phyloP scores from a whole-genome alignment of 2,329 filamentous ascomycete species.

The Cytospora piceae region DNA sequence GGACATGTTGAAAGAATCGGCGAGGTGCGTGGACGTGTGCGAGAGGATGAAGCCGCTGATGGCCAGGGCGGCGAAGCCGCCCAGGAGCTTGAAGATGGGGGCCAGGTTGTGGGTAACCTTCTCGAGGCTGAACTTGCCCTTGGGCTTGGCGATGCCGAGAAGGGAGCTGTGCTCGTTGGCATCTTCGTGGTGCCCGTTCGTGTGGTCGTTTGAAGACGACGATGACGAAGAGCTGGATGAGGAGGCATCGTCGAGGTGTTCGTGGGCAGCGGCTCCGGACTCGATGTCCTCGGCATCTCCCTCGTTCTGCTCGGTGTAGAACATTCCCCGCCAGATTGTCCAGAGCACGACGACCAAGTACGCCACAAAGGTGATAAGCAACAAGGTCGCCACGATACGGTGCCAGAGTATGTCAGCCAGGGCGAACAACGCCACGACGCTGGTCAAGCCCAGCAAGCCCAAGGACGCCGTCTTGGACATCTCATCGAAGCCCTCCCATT shows the following conservation, averaged over 20 bases:
- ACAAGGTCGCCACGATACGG: conserved; percentile 41
- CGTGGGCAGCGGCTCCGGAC: conserved; percentile 34
- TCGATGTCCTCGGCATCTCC: conserved; percentile 38
- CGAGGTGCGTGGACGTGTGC: conserved; percentile 28
- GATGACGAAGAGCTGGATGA: conserved; percentile 45
- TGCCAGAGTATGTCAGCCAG: conserved; percentile 35
- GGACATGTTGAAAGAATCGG: conserved; percentile 30
- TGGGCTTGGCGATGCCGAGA: conserved; percentile 9
- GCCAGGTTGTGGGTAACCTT: conserved; percentile 22
- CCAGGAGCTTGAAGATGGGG: conserved; percentile 21
- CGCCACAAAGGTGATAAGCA: conserved; percentile 47
- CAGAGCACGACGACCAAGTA: conserved; percentile 50
- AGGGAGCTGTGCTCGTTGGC: conserved; percentile 25
- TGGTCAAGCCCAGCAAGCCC: conserved; percentile 48
- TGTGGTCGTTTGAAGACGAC: conserved; percentile 41
- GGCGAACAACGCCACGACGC: conserved; percentile 41
- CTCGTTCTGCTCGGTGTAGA: conserved; percentile 44
- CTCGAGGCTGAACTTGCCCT: conserved; percentile 11
- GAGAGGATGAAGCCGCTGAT: conserved; percentile 38
- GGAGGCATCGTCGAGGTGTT: conserved; percentile 33
- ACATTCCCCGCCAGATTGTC: conserved; percentile 49
- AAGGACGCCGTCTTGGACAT: conserved; percentile 52
- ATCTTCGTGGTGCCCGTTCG: conserved; percentile 8
- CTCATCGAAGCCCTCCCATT: conserved; percentile 45
- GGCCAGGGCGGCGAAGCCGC: conserved; percentile 47